phyloP scores from a whole-genome alignment of 345 rosid species.

The Pistacia vera region DNA sequence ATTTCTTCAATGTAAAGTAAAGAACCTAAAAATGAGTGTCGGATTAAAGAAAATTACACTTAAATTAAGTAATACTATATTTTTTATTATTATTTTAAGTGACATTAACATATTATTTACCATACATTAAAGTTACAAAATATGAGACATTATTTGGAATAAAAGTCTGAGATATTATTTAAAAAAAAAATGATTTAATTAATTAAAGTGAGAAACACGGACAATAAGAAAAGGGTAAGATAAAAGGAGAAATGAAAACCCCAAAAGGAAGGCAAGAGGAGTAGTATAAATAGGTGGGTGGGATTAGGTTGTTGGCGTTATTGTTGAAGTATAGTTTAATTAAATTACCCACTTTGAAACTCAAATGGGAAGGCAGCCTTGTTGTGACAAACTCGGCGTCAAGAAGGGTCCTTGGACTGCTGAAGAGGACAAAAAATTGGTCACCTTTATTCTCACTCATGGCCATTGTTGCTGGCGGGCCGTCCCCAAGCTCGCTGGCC shows the following conservation, averaged over 20 bases:
- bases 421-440: constrained; percentile 68
- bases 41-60: too few relatives aligned
- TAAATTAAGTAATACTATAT: too few relatives aligned
- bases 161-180: too few relatives aligned
- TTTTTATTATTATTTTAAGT: too few relatives aligned
- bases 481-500: constrained; percentile 71
- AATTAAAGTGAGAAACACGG: constrained; percentile 23
- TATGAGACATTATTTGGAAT: too few relatives aligned
- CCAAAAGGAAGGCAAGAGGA: constrained; percentile 20
- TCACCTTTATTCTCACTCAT: constrained; percentile 54
- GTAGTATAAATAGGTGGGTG: constrained; percentile 54
- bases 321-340: not conserved
- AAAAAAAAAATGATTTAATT: too few relatives aligned
- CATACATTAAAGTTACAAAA: too few relatives aligned
- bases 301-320: constrained; percentile 13
- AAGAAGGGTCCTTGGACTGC: constrained; percentile 84
- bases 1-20: too few relatives aligned
- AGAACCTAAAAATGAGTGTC: too few relatives aligned
- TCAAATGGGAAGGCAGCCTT: constrained; percentile 67
- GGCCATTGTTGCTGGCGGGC: constrained; percentile 85
- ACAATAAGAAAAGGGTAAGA: not conserved
- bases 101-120: too few relatives aligned
- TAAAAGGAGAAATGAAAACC: not conserved
- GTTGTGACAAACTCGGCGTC: constrained; percentile 67
- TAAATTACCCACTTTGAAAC: too few relatives aligned